Evolutionary conservation across 2,329 filamentous ascomycete species (phyloP), one percentile per base, ranked within the genome.

Genomic region (Boeremia lycopersici): DNA sequence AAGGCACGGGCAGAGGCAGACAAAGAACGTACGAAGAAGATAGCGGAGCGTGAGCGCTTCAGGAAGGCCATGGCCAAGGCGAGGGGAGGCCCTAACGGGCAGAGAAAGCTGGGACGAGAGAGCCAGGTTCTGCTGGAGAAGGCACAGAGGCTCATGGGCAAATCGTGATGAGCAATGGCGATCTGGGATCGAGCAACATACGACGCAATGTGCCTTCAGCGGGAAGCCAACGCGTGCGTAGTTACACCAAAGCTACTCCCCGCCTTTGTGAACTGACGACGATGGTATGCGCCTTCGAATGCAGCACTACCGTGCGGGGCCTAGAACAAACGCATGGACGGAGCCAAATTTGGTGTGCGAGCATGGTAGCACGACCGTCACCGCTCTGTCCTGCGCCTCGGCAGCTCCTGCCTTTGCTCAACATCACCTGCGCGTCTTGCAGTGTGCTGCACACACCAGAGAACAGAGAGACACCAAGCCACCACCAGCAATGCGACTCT

Each of bases 61-160:
- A 81, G 87, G 40, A 82, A 81, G 63, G 82, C 82, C 1, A 88
- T 89, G 84, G 78, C 81, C 0, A 85, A 84, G 70, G 86, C 86
- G 6, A 78, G 79, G 64, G 85, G 85, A 11, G 85, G 88, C 31
- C 73, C 81, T 64, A 84, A 89, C 72, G 90, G 90, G 10, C 87
- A 89, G 77, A 84, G 89, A 74, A 93, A 91, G 77, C 74, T 96
- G 42, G 92, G 92, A 1, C 82, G 90, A 57, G 91, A 96, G 79
- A 93, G 91, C 65, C 83, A 82, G 30, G 81, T 93, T 33, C 67
- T 96, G 65, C 77, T 96, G 51, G 89, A 91, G 68, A 90, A 88
- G 76, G 88, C 93, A 30, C 88, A 88, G 80, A 86, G 81, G 71
- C 79, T 96, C 74, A 84, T 95, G 55, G 69, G 68, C 36, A 71